Base-by-base conservation (phyloP, 257 asterid genomes). In the Eustoma russellianum region DNA sequence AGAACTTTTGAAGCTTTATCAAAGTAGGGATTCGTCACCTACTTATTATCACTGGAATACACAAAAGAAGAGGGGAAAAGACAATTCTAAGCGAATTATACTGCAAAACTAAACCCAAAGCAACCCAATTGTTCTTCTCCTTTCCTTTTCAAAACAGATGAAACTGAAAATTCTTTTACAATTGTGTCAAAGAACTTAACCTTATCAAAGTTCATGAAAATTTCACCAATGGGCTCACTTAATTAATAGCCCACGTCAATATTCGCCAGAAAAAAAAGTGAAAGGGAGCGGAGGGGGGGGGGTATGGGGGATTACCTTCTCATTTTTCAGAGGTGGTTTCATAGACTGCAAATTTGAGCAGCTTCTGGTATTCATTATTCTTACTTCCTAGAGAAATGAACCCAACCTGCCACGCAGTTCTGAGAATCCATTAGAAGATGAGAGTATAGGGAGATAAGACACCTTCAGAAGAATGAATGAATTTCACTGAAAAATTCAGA, bases 281-380 rank as follows among this genome's bases (percentile, higher is more conserved):
- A 61, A 51, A n/a, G 43, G n/a, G 11, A 28, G 18, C 33, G 45
- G 40, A 35, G 24, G 12, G 30, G 28, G 50, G 43, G 10, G 48
- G 13, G 33, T 9, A 33, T 5, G 44, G 28, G 43, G 48, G 50
- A 17, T 73, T 78, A 82, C 95, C 65, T 75, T 78, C 53, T 70
- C 77, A 53, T 65, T 71, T 67, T 79, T 77, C 59, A 59, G 63
- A 50, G 64, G 62, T 45, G 77, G 50, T 65, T 65, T 83, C 78
- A 71, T 54, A 34, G 82, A 60, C 72, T 76, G 96, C 77, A 82
- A 51, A 69, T 68, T 81, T 68, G 79, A 68, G 64, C 84, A 69
- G 45, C 61, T 75, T 77, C 75, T 77, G 63, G 73, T 66, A 56
- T 69, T 88, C 94, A 78, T 85, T 69, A 68, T 54, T 70, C 56